Evolutionary conservation across 2,329 filamentous ascomycete genomes (phyloP).

Genomic region (Penicillium vulpinum): DNA sequence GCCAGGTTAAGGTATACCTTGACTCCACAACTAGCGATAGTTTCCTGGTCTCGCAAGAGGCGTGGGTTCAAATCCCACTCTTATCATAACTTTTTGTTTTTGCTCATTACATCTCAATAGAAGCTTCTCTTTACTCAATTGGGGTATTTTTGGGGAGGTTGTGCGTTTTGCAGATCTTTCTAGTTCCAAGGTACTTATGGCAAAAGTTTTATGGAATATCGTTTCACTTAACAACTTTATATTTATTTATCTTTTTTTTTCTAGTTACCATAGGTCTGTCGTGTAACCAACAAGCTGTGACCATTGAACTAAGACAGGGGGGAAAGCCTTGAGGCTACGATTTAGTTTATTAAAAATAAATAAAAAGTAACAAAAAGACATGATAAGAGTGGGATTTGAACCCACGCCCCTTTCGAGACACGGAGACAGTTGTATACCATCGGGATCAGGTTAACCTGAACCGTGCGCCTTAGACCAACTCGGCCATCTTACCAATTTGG

Average conservation of each 20-base stretch:
- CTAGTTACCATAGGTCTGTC: too few species aligned
- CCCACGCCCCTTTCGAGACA: constrained; percentile 15
- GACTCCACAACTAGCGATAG: constrained; percentile 14
- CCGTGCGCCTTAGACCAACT: constrained; percentile 40
- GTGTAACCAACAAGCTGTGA: too few species aligned
- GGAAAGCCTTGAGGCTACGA: too few species aligned
- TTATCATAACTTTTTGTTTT: constrained; percentile 4
- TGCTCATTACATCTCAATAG: too few species aligned
- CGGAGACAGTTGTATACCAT: constrained; percentile 14
- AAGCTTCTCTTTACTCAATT: background rate
- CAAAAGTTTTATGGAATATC: too few species aligned
- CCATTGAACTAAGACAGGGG: background rate
- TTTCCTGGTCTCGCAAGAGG: constrained; percentile 11
- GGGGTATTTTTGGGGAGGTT: too few species aligned
- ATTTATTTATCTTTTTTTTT: too few species aligned
- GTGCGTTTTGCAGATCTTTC: background rate
- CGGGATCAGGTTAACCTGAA: constrained; percentile 33
- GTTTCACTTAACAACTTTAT: too few species aligned
- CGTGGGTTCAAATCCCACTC: constrained; percentile 12
- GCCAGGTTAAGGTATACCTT: constrained; percentile 35
- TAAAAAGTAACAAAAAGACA: constrained; percentile 4
- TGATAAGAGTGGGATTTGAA: constrained; percentile 17
- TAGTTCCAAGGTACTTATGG: too few species aligned
- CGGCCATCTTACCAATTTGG: constrained; percentile 35
- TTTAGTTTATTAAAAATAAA: background rate